A percentile compares a stretch with the other conserved stretches of the same genome.
These are phyloP conservation scores for Naegleria gruberi DNA, from an alignment of 208 protist species.

Conservation along the genomic window DNA sequence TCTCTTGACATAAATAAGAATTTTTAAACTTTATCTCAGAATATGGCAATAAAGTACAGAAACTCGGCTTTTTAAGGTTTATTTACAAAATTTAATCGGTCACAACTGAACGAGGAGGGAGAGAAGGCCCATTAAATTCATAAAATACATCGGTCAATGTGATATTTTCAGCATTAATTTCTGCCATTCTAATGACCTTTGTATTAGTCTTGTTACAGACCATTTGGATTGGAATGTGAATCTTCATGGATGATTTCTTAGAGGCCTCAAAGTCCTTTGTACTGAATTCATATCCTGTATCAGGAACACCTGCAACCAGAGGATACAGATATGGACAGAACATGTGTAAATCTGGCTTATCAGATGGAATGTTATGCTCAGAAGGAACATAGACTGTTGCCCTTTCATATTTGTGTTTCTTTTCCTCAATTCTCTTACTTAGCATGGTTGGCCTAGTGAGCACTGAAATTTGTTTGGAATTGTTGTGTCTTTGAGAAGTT, in stretches of 20 bases:
- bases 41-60: no score
- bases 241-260: not conserved
- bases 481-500: not conserved
- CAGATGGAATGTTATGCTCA: not conserved
- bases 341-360: not conserved
- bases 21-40: no score
- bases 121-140: slow-evolving; percentile 4
- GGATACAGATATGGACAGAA: not conserved
- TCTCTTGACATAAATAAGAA: no score
- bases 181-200: not conserved
- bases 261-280: not conserved
- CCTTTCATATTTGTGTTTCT: slow-evolving; percentile 8
- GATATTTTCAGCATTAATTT: not conserved
- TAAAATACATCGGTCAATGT: not conserved
- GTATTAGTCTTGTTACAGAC: not conserved
- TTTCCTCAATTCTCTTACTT: not conserved
- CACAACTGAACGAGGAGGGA: no score
- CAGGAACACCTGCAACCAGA: not conserved
- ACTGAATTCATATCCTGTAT: not conserved
- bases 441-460: not conserved
- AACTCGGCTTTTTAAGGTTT: no score
- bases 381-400: not conserved
- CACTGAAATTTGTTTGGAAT: not conserved
- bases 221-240: not conserved
- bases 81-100: no score